phyloP scores from a whole-genome alignment of 169 alveolate species.

The Plasmodium reichenowi region DNA sequence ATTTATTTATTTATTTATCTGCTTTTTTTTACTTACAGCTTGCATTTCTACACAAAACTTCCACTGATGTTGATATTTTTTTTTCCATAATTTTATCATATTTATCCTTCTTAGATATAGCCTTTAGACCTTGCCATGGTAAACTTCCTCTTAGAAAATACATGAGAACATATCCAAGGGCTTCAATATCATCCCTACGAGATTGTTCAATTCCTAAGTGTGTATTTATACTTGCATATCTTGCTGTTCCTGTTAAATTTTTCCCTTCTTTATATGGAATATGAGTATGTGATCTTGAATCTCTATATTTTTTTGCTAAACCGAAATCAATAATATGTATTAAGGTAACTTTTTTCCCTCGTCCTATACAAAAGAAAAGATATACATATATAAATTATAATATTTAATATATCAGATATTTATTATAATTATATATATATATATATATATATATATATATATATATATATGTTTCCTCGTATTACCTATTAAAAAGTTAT shows the following conservation, averaged over 20 bases:
- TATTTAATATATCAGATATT: not conserved
- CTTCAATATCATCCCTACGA: slow-evolving; percentile 99
- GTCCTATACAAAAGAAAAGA: slow-evolving; percentile 78
- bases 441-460: not conserved
- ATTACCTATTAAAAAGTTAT: slow-evolving; percentile 94
- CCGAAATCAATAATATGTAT: slow-evolving; percentile 97
- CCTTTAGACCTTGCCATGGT: slow-evolving; percentile 99
- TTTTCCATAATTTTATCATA: slow-evolving; percentile 99
- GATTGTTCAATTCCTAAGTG: slow-evolving; percentile 97
- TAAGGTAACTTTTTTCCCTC: slow-evolving; percentile 90
- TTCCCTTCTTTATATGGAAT: slow-evolving; percentile 98
- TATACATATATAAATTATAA: not conserved
- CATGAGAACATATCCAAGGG: slow-evolving; percentile 97
- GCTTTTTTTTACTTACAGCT: slow-evolving; percentile 75
- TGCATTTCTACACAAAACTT: slow-evolving; percentile 95
- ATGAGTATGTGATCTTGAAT: slow-evolving; percentile 96
- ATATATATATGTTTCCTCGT: not conserved
- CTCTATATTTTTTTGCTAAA: slow-evolving; percentile 96
- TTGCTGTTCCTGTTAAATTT: slow-evolving; percentile 98
- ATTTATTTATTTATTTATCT: slow-evolving; percentile 6
- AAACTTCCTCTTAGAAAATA: slow-evolving; percentile 97
- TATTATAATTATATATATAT: not conserved
- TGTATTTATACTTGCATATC: slow-evolving; percentile 98
- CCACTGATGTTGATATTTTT: slow-evolving; percentile 97
- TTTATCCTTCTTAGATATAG: slow-evolving; percentile 96